Base-by-base conservation (phyloP, 1,284 basidiomycete genomes). In the Fomitopsis palustris region DNA sequence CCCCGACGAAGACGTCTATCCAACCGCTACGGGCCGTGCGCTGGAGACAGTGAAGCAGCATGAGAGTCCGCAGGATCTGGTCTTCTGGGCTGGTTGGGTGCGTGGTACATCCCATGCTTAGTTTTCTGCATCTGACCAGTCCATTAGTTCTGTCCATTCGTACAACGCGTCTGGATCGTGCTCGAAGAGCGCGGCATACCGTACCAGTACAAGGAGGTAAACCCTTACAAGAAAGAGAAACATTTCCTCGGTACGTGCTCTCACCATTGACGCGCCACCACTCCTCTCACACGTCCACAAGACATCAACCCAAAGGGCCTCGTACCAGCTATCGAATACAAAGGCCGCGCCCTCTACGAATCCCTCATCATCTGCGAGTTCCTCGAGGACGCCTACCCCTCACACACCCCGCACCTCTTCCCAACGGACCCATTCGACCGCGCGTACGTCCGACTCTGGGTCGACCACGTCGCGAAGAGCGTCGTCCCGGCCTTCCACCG, bases 181-280 rank as follows among this genome's bases (percentile, higher is more conserved):
- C 76, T 90, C n/a, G 87, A 89, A 65, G 85, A 87, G 65, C 81
- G 78, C 60, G 78, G 79, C 0, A 82, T 87, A 33, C 81, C 81
- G 1, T 88, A 88, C 66, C 83, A 86, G 63, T 86, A 85, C 68
- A 79, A 79, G 61, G 83, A 89, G 68, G 81, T 87, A 21, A 88
- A 90, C 67, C 86, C 86, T 0, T 89, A 89, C 76, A 82, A 83
- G 72, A 88, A 89, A 65, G 86, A 87, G 61, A 75, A 81, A 33
- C 77, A 83, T 51, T 84, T 88, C 66, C 74, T 86, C 25, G 78
- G 82, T 81, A 41, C 27, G 64, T 60, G 17, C 25, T 6, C 17
- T 27, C 31, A 19, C 33, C 37, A 12, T 10, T 16, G 19, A 9
- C 25, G n/a, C 9, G 7, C 41, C 16, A 0, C 35, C 17, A 16